Conservation (phyloP, 1,284 basidiomycete genomes). For the Ganoderma resinaceum region DNA sequence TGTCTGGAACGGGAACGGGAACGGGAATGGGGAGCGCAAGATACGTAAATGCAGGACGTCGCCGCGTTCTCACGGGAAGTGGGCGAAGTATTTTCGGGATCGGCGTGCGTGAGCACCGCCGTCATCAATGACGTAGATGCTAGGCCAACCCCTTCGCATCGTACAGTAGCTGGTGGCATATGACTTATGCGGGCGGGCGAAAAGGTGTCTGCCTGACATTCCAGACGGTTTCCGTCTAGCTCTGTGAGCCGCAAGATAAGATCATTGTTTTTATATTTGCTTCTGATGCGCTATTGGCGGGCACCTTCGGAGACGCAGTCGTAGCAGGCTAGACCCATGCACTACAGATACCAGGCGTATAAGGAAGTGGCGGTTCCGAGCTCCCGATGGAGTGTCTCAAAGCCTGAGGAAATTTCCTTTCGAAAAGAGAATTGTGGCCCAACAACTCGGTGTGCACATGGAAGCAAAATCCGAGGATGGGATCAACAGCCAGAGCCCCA, state of each 20-base stretch:
- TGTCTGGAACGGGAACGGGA: no score
- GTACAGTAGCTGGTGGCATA: no score
- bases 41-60: no score
- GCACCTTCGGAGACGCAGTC: background rate
- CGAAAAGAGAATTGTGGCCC: background rate
- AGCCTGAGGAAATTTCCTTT: background rate
- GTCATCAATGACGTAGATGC: conserved; percentile 3
- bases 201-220: background rate
- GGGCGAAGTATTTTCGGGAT: background rate
- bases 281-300: background rate
- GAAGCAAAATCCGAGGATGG: background rate
- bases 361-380: background rate
- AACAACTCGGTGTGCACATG: background rate
- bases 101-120: background rate
- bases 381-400: background rate
- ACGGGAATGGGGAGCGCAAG: no score
- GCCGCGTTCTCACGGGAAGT: conserved; percentile 5
- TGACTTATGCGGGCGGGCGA: background rate
- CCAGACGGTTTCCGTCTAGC: background rate
- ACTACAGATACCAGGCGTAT: background rate
- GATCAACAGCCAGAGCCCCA: background rate
- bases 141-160: background rate
- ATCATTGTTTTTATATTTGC: background rate
- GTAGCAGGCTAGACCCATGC: background rate
- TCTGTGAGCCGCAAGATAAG: background rate